Evolutionary conservation across 75 land plant species (phyloP).

Genomic region (Larix kaempferi): DNA sequence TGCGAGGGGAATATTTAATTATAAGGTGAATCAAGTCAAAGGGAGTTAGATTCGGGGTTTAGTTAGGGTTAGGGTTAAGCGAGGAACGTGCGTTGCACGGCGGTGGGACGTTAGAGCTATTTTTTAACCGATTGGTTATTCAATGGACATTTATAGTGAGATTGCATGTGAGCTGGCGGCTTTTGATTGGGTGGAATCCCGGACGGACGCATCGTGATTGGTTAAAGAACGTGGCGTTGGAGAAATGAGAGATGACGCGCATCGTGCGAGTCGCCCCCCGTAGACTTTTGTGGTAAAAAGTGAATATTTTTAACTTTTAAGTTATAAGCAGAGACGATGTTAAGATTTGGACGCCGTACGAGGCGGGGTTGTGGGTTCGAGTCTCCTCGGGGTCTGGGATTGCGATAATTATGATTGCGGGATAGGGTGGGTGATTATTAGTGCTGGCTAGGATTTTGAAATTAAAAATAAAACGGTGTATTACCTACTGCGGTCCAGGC

Average conservation of each 20-base stretch:
- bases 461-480: neutral
- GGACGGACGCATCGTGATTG: neutral
- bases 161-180: neutral
- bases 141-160: no score
- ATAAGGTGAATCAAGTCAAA: neutral
- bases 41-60: conserved; percentile 1
- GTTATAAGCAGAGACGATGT: no score
- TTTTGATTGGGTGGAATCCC: neutral
- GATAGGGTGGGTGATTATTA: neutral
- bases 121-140: no score
- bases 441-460: neutral
- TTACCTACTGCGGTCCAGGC: neutral
- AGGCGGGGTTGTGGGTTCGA: neutral
- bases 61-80: neutral
- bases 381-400: no score
- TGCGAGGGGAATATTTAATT: neutral
- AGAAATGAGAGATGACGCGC: neutral
- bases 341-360: neutral
- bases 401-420: neutral
- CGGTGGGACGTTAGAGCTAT: neutral
- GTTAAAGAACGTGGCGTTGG: neutral
- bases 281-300: neutral
- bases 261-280: neutral
- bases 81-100: neutral
- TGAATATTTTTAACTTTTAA: neutral